Base-by-base conservation (phyloP, 164 flowering plant species). In the Warburgia ugandensis region DNA sequence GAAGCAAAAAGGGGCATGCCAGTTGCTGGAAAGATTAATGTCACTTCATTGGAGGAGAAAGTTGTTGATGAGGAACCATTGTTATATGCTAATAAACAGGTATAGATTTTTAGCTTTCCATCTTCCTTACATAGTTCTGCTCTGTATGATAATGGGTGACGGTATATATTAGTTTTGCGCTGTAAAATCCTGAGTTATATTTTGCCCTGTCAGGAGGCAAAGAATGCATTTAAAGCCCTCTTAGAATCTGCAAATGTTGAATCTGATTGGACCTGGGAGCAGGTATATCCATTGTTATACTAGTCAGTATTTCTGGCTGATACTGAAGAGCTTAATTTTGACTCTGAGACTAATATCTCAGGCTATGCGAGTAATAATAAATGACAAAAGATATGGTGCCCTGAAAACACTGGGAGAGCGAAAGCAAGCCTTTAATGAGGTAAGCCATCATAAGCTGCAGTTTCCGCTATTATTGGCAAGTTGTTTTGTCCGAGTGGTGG, bases 201-300 rank as follows among this genome's bases (percentile, higher is more conserved):
- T 30, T 20, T 39, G n/a, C 29, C 11, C 22, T 16, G 53, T 47
- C 62, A 92, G 99, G 99, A 88, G 63, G 99, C 99, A 16, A 94
- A 86, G 69, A 74, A 64, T 73, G 96, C 97, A 44, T 94, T 94
- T 64, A 94, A 89, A 71, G 73, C 76, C 29, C 91, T 94, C 31
- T 66, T 94, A 62, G 97, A 88, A 72, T 82, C 94, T 57, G 78
- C 77, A 14, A 86, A 86, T 70, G 92, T 94, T 23, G 87, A 77
- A 58, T 78, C 97, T 70, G 94, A 94, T 65, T 89, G 94, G 97
- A 80, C 72, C 17, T 94, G 99, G 99, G 99, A 94, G 64, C 99
- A 91, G 92, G 96, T 87, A 62, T 19, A 23, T 29, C 39, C 32
- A 13, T 25, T 17, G n/a, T 42, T 19, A 1, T 44, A 3, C 14